Evolutionary conservation across 78 protist genomes (phyloP), one percentile per base, ranked within the genome.

Genomic region (Salpingoeca rosetta): DNA sequence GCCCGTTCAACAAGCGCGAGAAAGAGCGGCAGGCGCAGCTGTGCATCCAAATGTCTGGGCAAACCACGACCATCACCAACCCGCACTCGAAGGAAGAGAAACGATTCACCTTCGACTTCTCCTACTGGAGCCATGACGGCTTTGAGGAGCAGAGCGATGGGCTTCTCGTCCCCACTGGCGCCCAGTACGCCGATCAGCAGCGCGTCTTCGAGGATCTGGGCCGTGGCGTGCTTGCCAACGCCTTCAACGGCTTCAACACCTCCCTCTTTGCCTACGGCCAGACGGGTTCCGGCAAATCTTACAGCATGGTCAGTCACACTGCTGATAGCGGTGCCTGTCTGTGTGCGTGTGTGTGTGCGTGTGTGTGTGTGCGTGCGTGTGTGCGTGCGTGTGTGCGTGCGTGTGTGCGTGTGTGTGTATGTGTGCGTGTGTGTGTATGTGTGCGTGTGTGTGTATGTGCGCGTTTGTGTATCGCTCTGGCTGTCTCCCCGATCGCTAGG

Each of bases 221-320:
- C n/a, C 31, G 2, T 37, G 45, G 7, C 1, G 39, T 57, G 44
- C n/a, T 81, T 28, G 74, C 45, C 39, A 11, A 81, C 31, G 76
- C 85, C 36, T 81, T 45, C 10, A n/a, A 22, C 10, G 84, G 74
- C 17, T 81, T 51, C 84, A 81, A 44, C 84, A 11, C 40, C 44
- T 37, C 45, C 72, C 41, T 81, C 35, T 81, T 81, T 31, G 84
- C 84, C 37, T 94, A 94, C 83, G 96, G 96, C 31, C 92, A 81
- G 45, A 81, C 85, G 38, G 85, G 85, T 2, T 57, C 78, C 2
- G 85, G 85, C 45, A 81, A 81, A 40, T 37, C 86, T 36, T 86
- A 86, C 77, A n/a, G 87, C 31, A 89, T 89, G 92, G 74, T 51
- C 73, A 87, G 91, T 38, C 17, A 77, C n/a, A n/a, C n/a, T n/a